Evolutionary conservation across 768 basidiomycete genomes (phyloP).

Genomic region (Hericium rajendrae): DNA sequence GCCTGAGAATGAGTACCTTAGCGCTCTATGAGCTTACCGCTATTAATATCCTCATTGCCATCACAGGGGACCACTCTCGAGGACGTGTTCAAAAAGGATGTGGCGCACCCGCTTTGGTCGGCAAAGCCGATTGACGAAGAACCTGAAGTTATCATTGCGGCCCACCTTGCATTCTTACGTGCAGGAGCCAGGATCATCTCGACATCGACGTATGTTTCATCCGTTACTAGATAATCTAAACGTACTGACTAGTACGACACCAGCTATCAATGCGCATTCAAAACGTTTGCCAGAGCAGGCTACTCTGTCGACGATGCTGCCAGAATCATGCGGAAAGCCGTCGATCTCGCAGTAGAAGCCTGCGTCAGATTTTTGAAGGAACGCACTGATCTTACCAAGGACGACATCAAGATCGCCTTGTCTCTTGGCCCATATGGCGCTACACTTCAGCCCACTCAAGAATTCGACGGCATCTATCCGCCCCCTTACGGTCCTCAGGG

Average conservation of each 20-base stretch:
- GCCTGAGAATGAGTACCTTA: not conserved
- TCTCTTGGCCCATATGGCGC: conserved; percentile 73
- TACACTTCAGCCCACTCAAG: conserved; percentile 52
- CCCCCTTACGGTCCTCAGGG: conserved; percentile 60
- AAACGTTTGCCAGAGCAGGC: conserved; percentile 43
- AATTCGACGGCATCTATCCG: conserved; percentile 69
- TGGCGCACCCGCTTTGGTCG: conserved; percentile 61
- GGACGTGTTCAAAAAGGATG: conserved; percentile 34
- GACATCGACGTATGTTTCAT: conserved; percentile 50
- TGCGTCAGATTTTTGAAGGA: conserved; percentile 25
- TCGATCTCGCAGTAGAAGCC: conserved; percentile 42
- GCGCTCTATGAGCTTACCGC: not conserved
- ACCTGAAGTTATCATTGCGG: conserved; percentile 42
- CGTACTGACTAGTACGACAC: conserved; percentile 34
- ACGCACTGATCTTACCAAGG: not conserved
- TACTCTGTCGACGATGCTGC: conserved; percentile 33
- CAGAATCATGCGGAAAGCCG: conserved; percentile 42
- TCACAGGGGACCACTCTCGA: conserved; percentile 56
- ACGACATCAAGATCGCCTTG: conserved; percentile 43
- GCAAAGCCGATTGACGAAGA: conserved; percentile 46
- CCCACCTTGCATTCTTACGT: conserved; percentile 52
- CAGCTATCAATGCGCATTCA: conserved; percentile 60
- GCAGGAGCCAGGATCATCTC: conserved; percentile 60
- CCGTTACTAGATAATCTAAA: conserved; percentile 39
- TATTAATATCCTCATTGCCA: not conserved